Conservation (phyloP, 2,329 filamentous ascomycete genomes). For the Xylaria hypoxylon region DNA sequence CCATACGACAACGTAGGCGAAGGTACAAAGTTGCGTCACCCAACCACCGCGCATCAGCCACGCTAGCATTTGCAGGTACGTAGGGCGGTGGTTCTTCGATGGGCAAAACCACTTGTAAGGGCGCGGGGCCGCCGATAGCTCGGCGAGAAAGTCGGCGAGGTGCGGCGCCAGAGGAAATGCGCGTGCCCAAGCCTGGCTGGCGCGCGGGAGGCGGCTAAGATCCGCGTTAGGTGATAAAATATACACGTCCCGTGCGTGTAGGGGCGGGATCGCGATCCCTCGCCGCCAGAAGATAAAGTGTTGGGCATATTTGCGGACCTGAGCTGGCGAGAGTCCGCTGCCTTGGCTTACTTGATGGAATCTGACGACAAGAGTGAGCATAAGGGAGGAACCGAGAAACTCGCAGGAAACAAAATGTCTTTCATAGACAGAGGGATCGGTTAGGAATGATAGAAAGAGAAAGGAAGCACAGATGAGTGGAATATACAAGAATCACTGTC, state of each 20-base stretch:
- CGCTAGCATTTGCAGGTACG: constrained; percentile 90
- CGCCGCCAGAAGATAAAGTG: constrained; percentile 97
- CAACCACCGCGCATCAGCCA: constrained; percentile 94
- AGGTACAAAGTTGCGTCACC: constrained; percentile 93
- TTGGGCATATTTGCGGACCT: constrained; percentile 87
- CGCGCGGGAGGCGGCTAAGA: constrained; percentile 74
- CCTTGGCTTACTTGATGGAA: constrained; percentile 77
- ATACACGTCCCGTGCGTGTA: constrained; percentile 91
- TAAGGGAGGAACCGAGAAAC: background rate
- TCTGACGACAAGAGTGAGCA: constrained; percentile 45
- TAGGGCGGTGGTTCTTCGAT: constrained; percentile 85
- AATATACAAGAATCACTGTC: background rate
- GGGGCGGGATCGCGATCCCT: constrained; percentile 88
- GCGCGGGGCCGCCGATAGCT: constrained; percentile 82
- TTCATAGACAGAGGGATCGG: background rate
- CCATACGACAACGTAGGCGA: constrained; percentile 87
- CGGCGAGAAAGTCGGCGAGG: constrained; percentile 86
- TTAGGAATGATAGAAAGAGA: background rate
- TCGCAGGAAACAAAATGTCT: background rate
- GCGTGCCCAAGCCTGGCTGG: constrained; percentile 77
- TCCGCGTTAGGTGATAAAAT: constrained; percentile 92
- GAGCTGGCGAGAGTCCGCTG: constrained; percentile 78
- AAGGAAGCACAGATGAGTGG: background rate
- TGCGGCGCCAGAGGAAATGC: constrained; percentile 86
- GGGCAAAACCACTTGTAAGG: constrained; percentile 88